Conservation (phyloP, 2,329 filamentous ascomycete species). For the Aspergillus tamarii region DNA sequence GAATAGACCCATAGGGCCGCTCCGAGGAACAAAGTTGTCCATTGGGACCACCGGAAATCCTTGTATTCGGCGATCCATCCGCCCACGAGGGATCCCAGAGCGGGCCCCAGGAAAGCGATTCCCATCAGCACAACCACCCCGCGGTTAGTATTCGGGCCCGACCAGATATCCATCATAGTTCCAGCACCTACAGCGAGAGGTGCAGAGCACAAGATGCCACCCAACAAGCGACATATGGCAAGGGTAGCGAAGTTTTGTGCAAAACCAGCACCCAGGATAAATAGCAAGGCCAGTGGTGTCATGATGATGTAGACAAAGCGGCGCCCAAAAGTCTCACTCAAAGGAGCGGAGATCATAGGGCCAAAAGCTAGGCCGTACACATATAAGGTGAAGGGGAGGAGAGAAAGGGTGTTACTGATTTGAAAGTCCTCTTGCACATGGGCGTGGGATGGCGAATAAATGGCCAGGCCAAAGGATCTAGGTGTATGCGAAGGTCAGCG, state of each 20-base stretch:
- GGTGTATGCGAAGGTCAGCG: neutral
- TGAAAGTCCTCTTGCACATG: constrained; percentile 11
- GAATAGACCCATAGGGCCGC: constrained; percentile 64
- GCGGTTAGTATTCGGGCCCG: neutral
- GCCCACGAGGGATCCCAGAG: constrained; percentile 60
- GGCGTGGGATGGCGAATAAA: constrained; percentile 16
- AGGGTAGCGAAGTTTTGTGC: constrained; percentile 9
- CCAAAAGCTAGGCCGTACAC: constrained; percentile 17
- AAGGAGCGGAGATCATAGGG: constrained; percentile 13
- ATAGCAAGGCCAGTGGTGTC: constrained; percentile 11
- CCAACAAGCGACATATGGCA: constrained; percentile 14
- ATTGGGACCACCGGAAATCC: constrained; percentile 75
- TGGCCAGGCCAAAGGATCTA: constrained; percentile 16
- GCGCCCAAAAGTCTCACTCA: constrained; percentile 15
- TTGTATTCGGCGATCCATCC: constrained; percentile 63
- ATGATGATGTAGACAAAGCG: constrained; percentile 14
- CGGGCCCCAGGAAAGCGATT: constrained; percentile 58
- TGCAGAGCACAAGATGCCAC: constrained; percentile 12
- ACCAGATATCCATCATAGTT: constrained; percentile 21
- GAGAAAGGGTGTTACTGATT: constrained; percentile 9
- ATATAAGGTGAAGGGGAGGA: constrained; percentile 16
- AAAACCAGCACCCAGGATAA: constrained; percentile 14
- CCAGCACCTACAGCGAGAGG: constrained; percentile 19
- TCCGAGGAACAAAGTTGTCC: constrained; percentile 66
- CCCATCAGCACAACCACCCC: constrained; percentile 36